Conservation (phyloP, 1,284 basidiomycete genomes). For the Sanghuangporus weigelae region DNA sequence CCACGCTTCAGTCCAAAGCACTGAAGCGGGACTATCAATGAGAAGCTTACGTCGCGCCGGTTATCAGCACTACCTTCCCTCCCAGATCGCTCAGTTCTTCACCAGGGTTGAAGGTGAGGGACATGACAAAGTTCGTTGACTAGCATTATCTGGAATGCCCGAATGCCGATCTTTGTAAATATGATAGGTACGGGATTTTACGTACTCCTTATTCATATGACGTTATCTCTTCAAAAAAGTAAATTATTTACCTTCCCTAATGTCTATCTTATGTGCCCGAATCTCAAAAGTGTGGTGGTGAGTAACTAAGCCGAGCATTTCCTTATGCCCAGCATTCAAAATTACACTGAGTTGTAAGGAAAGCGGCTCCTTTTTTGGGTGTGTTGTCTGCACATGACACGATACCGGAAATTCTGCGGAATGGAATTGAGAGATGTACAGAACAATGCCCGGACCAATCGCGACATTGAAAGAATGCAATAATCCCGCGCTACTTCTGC, state of each 20-base stretch:
- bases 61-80: conserved; percentile 27
- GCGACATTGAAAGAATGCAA: background rate
- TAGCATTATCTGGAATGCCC: background rate
- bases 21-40: background rate
- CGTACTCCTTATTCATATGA: too few species aligned
- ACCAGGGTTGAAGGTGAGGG: conserved; percentile 4
- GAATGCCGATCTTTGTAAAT: background rate
- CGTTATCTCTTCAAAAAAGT: too few species aligned
- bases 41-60: conserved; percentile 23
- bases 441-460: background rate
- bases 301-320: too few species aligned
- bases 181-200: background rate
- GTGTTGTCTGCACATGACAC: too few species aligned
- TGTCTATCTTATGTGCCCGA: too few species aligned
- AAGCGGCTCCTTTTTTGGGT: too few species aligned
- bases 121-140: background rate
- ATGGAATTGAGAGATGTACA: background rate
- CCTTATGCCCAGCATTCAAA: too few species aligned
- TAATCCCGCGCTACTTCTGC: background rate
- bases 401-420: background rate
- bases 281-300: too few species aligned
- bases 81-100: conserved; percentile 26
- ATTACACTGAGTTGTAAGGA: too few species aligned
- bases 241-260: too few species aligned
- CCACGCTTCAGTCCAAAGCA: background rate